Base-by-base conservation (phyloP, 116 monocot genomes). In the Zostera marina region DNA sequence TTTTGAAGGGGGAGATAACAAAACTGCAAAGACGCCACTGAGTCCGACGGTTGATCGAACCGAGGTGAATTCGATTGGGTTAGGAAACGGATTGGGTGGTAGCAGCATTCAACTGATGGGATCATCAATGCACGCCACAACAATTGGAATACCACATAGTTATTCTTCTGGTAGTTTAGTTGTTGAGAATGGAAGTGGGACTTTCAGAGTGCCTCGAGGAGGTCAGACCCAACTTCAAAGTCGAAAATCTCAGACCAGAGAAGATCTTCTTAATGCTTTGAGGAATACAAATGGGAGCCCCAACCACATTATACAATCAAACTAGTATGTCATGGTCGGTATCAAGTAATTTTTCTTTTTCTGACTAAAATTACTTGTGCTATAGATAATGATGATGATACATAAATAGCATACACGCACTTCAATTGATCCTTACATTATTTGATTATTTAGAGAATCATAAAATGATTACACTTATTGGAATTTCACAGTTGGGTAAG, bases 181-280 rank as follows among this genome's bases (percentile, higher is more conserved):
- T 63, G 69, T 73, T 73, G 70, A 84, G n/a, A 69, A 73, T 64
- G 77, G 77, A 12, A 46, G 47, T 12, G 72, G 74, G 47, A 65
- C 76, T 16, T 79, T 76, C 59, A 68, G 72, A 79, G 52, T 68
- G 22, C 81, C 84, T 11, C 47, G 58, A 42, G 55, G 84, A 24
- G 77, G 87, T 49, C 87, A 83, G 59, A 76, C 67, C 19, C 80
- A 68, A 6, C 84, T 88, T 39, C 73, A 73, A 64, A 94, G 84
- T 66, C 66, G 93, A 15, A 81, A 83, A 69, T 88, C 88, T 43
- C 88, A 76, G 61, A 88, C 93, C 2, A 78, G 93, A 67, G 88
- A 93, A 71, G 93, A 88, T 67, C 88, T 88, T 55, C 32, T 32
- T 32, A 32, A 5, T 32, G 7, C 47, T 13, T 15, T 15, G 15